Evolutionary conservation across 495 filamentous ascomycete species (phyloP), one percentile per base, ranked within the genome.

Genomic region (Daldinia vernicosa): DNA sequence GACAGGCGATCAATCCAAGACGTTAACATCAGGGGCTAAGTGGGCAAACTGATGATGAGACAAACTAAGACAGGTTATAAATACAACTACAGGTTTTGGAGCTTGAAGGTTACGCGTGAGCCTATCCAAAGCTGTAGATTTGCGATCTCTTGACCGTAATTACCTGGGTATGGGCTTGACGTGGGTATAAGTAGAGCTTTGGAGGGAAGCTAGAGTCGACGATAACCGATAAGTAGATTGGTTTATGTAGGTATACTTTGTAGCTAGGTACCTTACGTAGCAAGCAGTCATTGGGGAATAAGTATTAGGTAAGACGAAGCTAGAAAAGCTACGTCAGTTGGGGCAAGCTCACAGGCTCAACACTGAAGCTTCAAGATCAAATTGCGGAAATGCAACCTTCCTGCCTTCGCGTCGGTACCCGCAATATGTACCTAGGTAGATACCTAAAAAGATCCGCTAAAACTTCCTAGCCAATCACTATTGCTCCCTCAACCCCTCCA

Each of bases 1-100:
- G 75, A 71, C 69, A 69, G 69, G 70, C 64, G 57, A 63, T 66
- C 40, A 45, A 69, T 32, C 55, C 14, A 15, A 51, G 40, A 26
- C n/a, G 35, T 7, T 66, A 26, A 66, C 70, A 73, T 73, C 30
- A 55, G 69, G 59, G 56, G 55, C 50, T 15, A 61, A 53, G 12
- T 53, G 4, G 12, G 12, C 4, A 12, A n/a, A n/a, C 7, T 4
- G 26, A 67, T 27, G 45, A 14, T 45, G 22, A 58, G 9, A 50
- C 30, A 43, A 30, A 28, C 12, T 14, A 26, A 66, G 40, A 27
- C 19, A 43, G n/a, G 33, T 19, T 60, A 39, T 3, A 56, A 7
- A 4, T 22, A 65, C 11, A 27, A 4, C 1, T 32, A 54, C 28
- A 35, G 57, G 24, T 14, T 59, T 63, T 33, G 43, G 22, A 40